Conservation (phyloP, 352 stramenopile species). For the Pythium chondricola region DNA sequence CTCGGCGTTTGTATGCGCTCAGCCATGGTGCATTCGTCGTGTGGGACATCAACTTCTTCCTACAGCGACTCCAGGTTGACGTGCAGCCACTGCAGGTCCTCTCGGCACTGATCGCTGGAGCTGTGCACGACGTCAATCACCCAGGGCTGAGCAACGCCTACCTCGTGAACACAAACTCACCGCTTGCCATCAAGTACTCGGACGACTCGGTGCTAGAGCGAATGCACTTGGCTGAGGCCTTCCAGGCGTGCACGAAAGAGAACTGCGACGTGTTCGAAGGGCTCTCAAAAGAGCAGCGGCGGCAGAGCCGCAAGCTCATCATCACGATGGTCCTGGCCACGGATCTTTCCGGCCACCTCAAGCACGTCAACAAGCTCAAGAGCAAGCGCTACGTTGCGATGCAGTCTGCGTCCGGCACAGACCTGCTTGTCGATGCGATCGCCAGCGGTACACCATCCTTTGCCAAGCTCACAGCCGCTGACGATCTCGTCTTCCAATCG, state of each 20-base stretch:
- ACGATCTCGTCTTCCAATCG: conserved; percentile 56
- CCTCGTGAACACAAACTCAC: conserved; percentile 73
- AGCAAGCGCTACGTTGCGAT: conserved; percentile 51
- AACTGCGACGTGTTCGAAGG: conserved; percentile 66
- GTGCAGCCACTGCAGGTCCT: conserved; percentile 46
- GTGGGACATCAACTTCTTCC: conserved; percentile 68
- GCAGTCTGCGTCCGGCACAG: conserved; percentile 19
- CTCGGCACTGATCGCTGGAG: conserved; percentile 83
- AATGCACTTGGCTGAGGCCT: conserved; percentile 69
- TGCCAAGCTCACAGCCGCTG: conserved; percentile 4
- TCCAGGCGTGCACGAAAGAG: conserved; percentile 57
- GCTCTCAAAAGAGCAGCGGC: conserved; percentile 41
- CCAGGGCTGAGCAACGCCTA: conserved; percentile 90
- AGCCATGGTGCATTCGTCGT: conserved; percentile 68
- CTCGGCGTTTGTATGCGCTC: not conserved
- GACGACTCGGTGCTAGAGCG: conserved; percentile 89
- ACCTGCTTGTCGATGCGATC: conserved; percentile 5
- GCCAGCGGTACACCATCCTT: not conserved
- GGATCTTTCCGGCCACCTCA: conserved; percentile 69
- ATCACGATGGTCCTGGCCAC: conserved; percentile 84
- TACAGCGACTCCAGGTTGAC: conserved; percentile 34
- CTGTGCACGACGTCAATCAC: conserved; percentile 92
- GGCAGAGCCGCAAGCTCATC: conserved; percentile 57
- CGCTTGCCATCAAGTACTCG: conserved; percentile 91
- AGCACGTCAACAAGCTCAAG: conserved; percentile 71